phyloP scores from a whole-genome alignment of 768 basidiomycete genomes.

The Panaeolus papilionaceus region DNA sequence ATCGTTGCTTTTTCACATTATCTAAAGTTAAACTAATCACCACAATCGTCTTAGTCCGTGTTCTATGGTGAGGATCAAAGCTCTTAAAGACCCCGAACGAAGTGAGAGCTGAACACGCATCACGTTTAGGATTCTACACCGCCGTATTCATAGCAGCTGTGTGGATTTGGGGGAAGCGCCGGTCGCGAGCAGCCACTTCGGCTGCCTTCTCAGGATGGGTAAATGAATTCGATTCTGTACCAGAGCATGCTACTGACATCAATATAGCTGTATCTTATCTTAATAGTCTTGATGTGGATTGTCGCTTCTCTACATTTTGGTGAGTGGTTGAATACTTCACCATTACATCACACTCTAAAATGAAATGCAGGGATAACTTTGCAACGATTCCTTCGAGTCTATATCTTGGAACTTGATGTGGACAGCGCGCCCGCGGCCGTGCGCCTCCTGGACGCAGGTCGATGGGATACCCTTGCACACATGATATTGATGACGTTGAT shows the following conservation, averaged over 20 bases:
- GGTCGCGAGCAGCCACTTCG: neutral
- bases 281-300: neutral
- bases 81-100: neutral
- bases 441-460: neutral
- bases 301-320: neutral
- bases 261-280: neutral
- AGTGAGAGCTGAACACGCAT: neutral
- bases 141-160: neutral
- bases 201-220: neutral
- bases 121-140: neutral
- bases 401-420: neutral
- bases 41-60: neutral
- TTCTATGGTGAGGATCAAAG: slow-evolving; percentile 2
- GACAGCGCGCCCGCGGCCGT: neutral
- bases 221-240: neutral
- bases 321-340: neutral
- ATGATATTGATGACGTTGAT: neutral
- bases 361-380: neutral
- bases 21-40: neutral
- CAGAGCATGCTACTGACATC: neutral
- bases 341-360: neutral
- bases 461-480: neutral
- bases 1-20: neutral
- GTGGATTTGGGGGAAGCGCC: neutral
- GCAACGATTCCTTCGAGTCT: neutral